phyloP scores from a whole-genome alignment of 83 land plant genomes.

The Picea engelmannii region DNA sequence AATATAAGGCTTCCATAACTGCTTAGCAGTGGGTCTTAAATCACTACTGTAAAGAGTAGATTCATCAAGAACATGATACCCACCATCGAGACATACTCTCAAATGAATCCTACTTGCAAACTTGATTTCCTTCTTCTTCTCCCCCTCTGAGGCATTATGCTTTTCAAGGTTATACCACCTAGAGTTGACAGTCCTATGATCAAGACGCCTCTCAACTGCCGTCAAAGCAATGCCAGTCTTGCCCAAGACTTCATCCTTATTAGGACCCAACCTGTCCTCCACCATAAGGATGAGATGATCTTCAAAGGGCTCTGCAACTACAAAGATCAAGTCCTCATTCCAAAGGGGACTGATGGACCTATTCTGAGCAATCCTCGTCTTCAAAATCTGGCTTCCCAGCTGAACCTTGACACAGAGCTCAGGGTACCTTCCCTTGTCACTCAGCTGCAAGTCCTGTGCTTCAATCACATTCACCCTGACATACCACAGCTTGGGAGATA shows the following conservation, averaged over 20 bases:
- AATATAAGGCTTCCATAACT: conserved; percentile 34
- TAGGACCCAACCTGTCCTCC: conserved; percentile 46
- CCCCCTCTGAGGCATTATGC: too few relatives aligned
- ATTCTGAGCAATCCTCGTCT: conserved; percentile 24
- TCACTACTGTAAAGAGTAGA: conserved; percentile 35
- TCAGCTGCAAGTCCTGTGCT: conserved; percentile 46
- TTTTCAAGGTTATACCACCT: conserved; percentile 58
- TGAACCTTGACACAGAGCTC: conserved; percentile 14
- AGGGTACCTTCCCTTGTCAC: conserved; percentile 14
- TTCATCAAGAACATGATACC: conserved; percentile 56
- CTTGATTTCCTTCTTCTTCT: conserved; percentile 33
- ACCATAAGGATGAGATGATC: conserved; percentile 49
- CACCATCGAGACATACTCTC: conserved; percentile 41
- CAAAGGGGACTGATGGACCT: conserved; percentile 50
- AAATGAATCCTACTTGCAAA: conserved; percentile 35
- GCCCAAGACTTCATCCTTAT: conserved; percentile 27
- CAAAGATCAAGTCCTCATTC: conserved; percentile 79
- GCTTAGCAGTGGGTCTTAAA: conserved; percentile 40
- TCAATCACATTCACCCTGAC: conserved; percentile 61
- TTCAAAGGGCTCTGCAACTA: conserved; percentile 79
- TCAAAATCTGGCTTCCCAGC: conserved; percentile 35
- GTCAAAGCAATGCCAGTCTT: too few relatives aligned
- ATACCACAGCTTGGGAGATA: conserved; percentile 76
- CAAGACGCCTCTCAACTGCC: too few relatives aligned
- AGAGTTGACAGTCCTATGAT: conserved; percentile 35